phyloP scores from a whole-genome alignment of 305 asterid genomes.

The Striga hermonthica region DNA sequence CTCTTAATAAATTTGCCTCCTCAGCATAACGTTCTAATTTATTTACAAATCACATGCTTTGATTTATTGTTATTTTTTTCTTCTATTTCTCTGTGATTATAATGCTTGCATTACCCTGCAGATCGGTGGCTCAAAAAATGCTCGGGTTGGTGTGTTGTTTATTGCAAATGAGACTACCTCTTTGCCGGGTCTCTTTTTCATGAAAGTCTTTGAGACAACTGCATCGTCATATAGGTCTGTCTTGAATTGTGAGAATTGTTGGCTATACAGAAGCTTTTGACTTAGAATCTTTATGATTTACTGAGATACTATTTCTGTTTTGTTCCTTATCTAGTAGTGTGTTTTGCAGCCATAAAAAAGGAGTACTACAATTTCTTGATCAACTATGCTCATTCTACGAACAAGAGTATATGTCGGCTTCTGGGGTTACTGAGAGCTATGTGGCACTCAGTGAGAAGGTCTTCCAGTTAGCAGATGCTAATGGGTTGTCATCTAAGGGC shows the following conservation, averaged over 20 bases:
- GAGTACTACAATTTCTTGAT: conserved; percentile 72
- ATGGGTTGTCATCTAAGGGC: conserved; percentile 67
- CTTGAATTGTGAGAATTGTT: conserved; percentile 2
- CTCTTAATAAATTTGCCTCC: neutral
- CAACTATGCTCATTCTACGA: conserved; percentile 78
- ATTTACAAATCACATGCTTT: neutral
- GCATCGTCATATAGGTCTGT: conserved; percentile 78
- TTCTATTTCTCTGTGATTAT: conserved; percentile 21
- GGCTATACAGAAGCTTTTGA: conserved; percentile 11
- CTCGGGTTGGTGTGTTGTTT: conserved; percentile 84
- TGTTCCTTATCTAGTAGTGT: conserved; percentile 3
- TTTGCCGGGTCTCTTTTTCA: conserved; percentile 58
- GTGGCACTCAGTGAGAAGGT: conserved; percentile 61
- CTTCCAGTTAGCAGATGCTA: conserved; percentile 74
- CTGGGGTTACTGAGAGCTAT: conserved; percentile 48
- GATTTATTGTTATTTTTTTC: neutral
- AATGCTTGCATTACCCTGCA: conserved; percentile 43
- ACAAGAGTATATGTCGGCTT: conserved; percentile 48
- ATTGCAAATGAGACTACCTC: conserved; percentile 47
- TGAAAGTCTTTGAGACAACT: conserved; percentile 66
- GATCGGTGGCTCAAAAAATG: conserved; percentile 72
- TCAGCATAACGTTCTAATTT: neutral
- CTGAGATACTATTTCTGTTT: neutral
- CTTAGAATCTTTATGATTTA: conserved; percentile 1
- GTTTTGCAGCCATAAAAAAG: conserved; percentile 77